These are phyloP conservation scores for Coemansia sp. DNA, from an alignment of 192 early-diverging fungal genomes.

Conservation along the genomic window DNA sequence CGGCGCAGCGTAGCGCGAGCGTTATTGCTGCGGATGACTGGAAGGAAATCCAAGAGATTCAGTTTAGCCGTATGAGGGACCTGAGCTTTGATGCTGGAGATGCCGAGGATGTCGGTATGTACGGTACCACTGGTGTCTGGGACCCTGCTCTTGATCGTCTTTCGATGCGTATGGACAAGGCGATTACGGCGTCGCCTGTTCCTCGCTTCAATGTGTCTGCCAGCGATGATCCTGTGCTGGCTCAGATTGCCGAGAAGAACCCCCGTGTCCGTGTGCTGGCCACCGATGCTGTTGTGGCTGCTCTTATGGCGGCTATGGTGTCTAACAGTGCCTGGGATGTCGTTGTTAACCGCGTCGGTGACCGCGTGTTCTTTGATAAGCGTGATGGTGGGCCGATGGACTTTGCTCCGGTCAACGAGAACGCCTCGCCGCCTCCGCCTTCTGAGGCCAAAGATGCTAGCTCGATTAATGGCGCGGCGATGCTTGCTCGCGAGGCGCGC, in stretches of 20 bases:
- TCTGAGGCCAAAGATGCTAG: conserved; percentile 71
- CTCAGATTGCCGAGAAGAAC: conserved; percentile 48
- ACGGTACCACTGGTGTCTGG: conserved; percentile 72
- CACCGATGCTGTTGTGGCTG: conserved; percentile 84
- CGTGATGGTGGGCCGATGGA: conserved; percentile 78
- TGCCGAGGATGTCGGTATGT: conserved; percentile 77
- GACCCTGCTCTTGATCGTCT: conserved; percentile 86
- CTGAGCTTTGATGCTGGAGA: conserved; percentile 75
- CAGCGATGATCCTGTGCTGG: conserved; percentile 83
- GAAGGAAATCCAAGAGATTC: conserved; percentile 91
- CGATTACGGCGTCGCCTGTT: conserved; percentile 63
- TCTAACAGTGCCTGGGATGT: conserved; percentile 96
- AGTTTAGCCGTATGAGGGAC: conserved; percentile 83
- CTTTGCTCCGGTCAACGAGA: conserved; percentile 92
- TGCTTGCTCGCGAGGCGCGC: conserved; percentile 85
- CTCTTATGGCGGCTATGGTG: conserved; percentile 89
- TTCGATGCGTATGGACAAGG: conserved; percentile 72
- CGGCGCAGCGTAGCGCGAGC: conserved; percentile 77
- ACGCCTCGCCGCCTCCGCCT: conserved; percentile 84
- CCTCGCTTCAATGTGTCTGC: conserved; percentile 76
- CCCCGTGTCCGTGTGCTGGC: conserved; percentile 71
- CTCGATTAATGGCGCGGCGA: conserved; percentile 77
- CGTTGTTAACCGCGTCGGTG: conserved; percentile 77
- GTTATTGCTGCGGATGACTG: conserved; percentile 86
- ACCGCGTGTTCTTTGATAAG: conserved; percentile 89